These are phyloP conservation scores for Fusarium vanettenii DNA, from an alignment of 2,329 filamentous ascomycete species.

Conservation along the genomic window DNA sequence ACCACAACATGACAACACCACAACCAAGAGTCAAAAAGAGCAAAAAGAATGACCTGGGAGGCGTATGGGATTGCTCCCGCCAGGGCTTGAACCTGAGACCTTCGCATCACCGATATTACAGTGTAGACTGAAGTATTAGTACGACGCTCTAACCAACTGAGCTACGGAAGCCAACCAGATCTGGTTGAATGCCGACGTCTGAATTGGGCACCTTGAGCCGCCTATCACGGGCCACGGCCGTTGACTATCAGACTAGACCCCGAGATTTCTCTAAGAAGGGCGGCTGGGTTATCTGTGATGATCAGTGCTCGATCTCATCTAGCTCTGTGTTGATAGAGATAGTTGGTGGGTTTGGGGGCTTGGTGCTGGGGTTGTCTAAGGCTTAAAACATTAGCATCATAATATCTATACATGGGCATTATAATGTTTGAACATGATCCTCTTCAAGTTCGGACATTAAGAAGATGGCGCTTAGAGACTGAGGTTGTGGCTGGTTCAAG, in stretches of 20 bases:
- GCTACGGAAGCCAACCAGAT: conserved; percentile 31
- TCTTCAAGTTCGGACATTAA: background rate
- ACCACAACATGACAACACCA: background rate
- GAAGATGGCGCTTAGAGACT: background rate
- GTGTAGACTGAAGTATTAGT: conserved; percentile 44
- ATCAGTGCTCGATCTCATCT: background rate
- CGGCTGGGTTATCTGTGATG: background rate
- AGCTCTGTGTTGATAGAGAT: too few species aligned
- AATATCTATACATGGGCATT: too few species aligned
- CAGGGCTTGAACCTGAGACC: conserved; percentile 50
- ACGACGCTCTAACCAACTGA: conserved; percentile 50
- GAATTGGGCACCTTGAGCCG: background rate
- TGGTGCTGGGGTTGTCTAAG: too few species aligned
- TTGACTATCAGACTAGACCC: background rate
- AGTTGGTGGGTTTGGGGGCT: too few species aligned
- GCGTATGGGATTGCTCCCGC: conserved; percentile 44
- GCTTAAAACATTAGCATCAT: too few species aligned
- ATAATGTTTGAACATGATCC: too few species aligned
- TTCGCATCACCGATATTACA: conserved; percentile 37
- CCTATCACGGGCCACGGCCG: background rate
- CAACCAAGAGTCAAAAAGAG: background rate
- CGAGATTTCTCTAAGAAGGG: background rate
- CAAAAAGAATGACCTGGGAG: conserved; percentile 35
- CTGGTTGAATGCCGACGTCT: background rate
- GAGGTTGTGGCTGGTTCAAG: background rate